These are phyloP conservation scores for Cryptococcus floricola DNA, from an alignment of 1,284 basidiomycete genomes.

Conservation along the genomic window DNA sequence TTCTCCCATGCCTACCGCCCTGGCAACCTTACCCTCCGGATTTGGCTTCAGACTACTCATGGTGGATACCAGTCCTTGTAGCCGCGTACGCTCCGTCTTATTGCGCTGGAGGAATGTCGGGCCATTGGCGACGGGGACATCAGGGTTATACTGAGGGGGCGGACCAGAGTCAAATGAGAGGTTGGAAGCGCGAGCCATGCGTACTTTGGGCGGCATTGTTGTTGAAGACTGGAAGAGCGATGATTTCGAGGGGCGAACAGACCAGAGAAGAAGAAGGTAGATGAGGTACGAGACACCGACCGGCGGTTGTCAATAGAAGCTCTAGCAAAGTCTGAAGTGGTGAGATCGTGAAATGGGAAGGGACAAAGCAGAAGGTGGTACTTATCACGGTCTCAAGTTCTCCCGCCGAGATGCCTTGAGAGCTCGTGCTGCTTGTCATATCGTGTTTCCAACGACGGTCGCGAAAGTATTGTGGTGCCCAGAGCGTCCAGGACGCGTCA, in stretches of 20 bases:
- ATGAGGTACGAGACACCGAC: neutral
- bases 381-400: too few species aligned
- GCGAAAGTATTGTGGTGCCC: too few species aligned
- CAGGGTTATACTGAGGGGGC: constrained; percentile 3
- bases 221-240: neutral
- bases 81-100: constrained; percentile 67
- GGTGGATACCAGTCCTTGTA: constrained; percentile 67
- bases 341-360: too few species aligned
- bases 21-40: constrained; percentile 3
- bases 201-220: constrained; percentile 4
- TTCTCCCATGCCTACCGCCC: constrained; percentile 43
- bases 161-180: constrained; percentile 24
- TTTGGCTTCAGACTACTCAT: constrained; percentile 20
- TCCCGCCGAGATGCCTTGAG: too few species aligned
- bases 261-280: neutral
- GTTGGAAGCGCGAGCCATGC: constrained; percentile 7
- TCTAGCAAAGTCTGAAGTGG: too few species aligned
- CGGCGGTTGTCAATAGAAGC: too few species aligned
- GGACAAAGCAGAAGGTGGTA: too few species aligned
- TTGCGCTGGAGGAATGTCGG: constrained; percentile 63
- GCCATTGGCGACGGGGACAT: constrained; percentile 2
- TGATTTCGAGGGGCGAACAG: neutral
- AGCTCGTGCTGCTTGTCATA: too few species aligned
- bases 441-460: too few species aligned
- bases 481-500: too few species aligned